A percentile compares a stretch with the other conserved stretches of the same genome.
Evolutionary conservation across 2,329 filamentous ascomycete species (phyloP).

Genomic region (Niveomyces coronatus): DNA sequence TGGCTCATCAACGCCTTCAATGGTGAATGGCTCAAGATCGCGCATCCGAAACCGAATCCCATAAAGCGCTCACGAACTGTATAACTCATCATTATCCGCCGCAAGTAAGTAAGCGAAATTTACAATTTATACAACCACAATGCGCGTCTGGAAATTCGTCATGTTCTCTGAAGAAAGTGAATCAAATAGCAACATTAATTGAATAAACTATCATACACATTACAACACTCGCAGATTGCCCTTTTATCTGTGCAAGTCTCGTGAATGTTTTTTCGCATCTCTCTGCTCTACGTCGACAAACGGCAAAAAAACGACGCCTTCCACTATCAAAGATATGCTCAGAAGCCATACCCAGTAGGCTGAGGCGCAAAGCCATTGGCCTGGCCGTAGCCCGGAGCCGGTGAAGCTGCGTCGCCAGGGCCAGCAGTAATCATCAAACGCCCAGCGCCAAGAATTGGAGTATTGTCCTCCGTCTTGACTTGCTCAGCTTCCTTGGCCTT

Average conservation of each 20-base stretch:
- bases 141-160: neutral
- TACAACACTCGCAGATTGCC: conserved; percentile 4
- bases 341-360: conserved; percentile 66
- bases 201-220: conserved; percentile 11
- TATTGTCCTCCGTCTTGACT: conserved; percentile 85
- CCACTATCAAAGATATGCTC: conserved; percentile 21
- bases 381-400: conserved; percentile 56
- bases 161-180: conserved; percentile 1
- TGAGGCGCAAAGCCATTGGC: conserved; percentile 85
- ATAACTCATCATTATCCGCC: no score
- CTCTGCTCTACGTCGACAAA: neutral
- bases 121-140: conserved; percentile 13
- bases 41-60: conserved; percentile 36
- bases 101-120: no score
- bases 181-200: conserved; percentile 10
- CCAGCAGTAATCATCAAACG: conserved; percentile 95
- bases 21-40: conserved; percentile 72
- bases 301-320: neutral
- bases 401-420: conserved; percentile 49
- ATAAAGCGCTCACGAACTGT: conserved; percentile 16
- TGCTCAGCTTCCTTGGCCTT: conserved; percentile 62
- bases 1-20: conserved; percentile 98
- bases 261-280: neutral
- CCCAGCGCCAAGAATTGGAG: conserved; percentile 80
- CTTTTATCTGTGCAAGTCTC: conserved; percentile 4